Percentiles rank a stretch among this genome's conserved stretches.
Conservation (phyloP, 2,329 filamentous ascomycete species). For the Hypoxylon sp. region DNA sequence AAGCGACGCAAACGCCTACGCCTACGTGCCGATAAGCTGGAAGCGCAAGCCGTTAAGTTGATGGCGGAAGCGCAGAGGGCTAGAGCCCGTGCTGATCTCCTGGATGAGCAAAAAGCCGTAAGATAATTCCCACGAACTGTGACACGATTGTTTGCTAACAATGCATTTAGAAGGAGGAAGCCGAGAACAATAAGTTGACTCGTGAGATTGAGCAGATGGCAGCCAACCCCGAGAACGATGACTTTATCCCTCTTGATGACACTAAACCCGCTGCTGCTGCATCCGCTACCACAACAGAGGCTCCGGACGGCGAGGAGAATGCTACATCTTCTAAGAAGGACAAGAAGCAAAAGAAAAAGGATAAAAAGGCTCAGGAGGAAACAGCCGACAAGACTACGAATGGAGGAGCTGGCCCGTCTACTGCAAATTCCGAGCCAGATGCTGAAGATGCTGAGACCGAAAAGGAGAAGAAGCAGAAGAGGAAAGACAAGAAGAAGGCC, state of each 20-base stretch:
- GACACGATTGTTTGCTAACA: slow-evolving; percentile 24
- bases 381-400: background rate
- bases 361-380: slow-evolving; percentile 3
- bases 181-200: slow-evolving; percentile 45
- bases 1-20: slow-evolving; percentile 57
- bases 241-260: slow-evolving; percentile 45
- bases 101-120: slow-evolving; percentile 49
- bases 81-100: slow-evolving; percentile 48
- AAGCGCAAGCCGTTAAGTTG: slow-evolving; percentile 58
- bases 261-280: background rate
- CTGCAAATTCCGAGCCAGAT: background rate
- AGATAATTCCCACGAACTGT: background rate
- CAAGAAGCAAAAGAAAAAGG: slow-evolving; percentile 48
- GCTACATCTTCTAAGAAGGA: slow-evolving; percentile 21
- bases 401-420: background rate
- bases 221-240: slow-evolving; percentile 40
- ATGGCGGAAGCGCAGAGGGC: slow-evolving; percentile 57
- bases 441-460: slow-evolving; percentile 29
- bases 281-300: background rate
- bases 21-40: slow-evolving; percentile 57
- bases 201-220: slow-evolving; percentile 43
- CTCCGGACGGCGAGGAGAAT: slow-evolving; percentile 9
- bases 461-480: slow-evolving; percentile 50
- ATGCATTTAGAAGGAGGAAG: slow-evolving; percentile 45
- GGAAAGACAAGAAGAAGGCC: slow-evolving; percentile 55